Evolutionary conservation across 768 basidiomycete genomes (phyloP).

Genomic region (Xerocomellus chrysenteron): DNA sequence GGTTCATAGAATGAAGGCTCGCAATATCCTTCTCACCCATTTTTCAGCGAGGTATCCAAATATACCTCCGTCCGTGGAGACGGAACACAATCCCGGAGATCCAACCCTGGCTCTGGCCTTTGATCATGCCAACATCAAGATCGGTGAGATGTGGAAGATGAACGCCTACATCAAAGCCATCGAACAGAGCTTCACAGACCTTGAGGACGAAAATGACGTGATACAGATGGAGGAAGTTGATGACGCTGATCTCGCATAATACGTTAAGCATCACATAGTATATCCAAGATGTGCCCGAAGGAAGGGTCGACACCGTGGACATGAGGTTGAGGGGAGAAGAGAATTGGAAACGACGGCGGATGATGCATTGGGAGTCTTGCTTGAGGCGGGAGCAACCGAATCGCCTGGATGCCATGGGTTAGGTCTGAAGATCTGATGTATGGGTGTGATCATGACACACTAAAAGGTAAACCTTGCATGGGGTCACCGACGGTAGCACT

Average conservation of each 20-base stretch:
- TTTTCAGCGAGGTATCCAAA: conserved; percentile 95
- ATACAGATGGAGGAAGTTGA: conserved; percentile 11
- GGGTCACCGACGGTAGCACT: too few species aligned
- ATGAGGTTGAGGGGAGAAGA: too few species aligned
- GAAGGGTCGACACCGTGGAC: too few species aligned
- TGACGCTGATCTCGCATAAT: conserved; percentile 23
- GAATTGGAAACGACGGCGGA: too few species aligned
- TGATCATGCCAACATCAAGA: conserved; percentile 68
- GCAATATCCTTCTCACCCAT: conserved; percentile 87
- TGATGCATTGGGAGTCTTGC: too few species aligned
- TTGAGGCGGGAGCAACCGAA: too few species aligned
- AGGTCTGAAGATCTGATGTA: too few species aligned
- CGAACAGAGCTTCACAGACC: conserved; percentile 58
- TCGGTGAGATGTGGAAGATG: conserved; percentile 87
- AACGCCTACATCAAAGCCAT: conserved; percentile 72
- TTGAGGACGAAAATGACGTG: conserved; percentile 41
- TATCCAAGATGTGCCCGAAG: too few species aligned
- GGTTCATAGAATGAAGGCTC: conserved; percentile 71
- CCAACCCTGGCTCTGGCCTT: conserved; percentile 74
- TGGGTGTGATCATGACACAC: too few species aligned
- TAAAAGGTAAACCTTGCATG: too few species aligned
- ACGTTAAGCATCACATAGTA: conserved; percentile 7
- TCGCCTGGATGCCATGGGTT: too few species aligned
- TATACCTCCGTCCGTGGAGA: conserved; percentile 52
- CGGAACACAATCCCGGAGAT: conserved; percentile 22